These are phyloP conservation scores for Globisporangium perplexum DNA, from an alignment of 352 stramenopile species.

Conservation along the genomic window DNA sequence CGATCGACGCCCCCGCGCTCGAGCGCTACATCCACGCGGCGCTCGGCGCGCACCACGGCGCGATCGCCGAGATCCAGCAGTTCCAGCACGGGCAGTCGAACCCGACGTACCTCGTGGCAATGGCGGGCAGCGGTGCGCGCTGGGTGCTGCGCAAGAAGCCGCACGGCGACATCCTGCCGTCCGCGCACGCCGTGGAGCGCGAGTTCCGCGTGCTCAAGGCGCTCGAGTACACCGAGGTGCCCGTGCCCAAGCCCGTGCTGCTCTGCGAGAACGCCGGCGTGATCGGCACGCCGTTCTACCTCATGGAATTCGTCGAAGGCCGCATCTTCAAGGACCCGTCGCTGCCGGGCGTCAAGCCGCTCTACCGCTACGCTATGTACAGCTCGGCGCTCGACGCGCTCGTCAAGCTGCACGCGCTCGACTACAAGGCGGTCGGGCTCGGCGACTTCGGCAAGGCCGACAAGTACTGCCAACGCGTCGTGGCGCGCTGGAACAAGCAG, in stretches of 20 bases:
- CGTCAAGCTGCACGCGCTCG: conserved; percentile 54
- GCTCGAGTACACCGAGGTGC: conserved; percentile 62
- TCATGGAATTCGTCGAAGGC: conserved; percentile 77
- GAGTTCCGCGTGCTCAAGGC: conserved; percentile 70
- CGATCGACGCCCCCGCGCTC: conserved; percentile 44
- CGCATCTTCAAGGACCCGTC: conserved; percentile 71
- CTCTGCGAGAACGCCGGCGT: conserved; percentile 59
- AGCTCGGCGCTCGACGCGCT: conserved; percentile 62
- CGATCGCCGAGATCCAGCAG: conserved; percentile 59
- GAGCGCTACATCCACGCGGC: conserved; percentile 40
- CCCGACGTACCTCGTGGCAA: conserved; percentile 80
- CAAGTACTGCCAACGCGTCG: conserved; percentile 70
- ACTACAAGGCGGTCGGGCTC: conserved; percentile 53
- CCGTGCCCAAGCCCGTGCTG: conserved; percentile 53
- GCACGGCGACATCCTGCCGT: conserved; percentile 68
- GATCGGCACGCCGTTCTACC: conserved; percentile 73
- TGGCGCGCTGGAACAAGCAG: conserved; percentile 68
- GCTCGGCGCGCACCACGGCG: conserved; percentile 44
- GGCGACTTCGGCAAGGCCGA: conserved; percentile 53
- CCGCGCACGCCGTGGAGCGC: conserved; percentile 74
- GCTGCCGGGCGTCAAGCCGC: conserved; percentile 50
- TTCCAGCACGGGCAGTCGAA: conserved; percentile 87
- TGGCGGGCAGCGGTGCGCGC: conserved; percentile 40
- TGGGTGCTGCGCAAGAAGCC: conserved; percentile 86
- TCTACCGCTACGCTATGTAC: conserved; percentile 82